Evolutionary conservation across 768 basidiomycete genomes (phyloP).

Genomic region (Boletus bicolor): DNA sequence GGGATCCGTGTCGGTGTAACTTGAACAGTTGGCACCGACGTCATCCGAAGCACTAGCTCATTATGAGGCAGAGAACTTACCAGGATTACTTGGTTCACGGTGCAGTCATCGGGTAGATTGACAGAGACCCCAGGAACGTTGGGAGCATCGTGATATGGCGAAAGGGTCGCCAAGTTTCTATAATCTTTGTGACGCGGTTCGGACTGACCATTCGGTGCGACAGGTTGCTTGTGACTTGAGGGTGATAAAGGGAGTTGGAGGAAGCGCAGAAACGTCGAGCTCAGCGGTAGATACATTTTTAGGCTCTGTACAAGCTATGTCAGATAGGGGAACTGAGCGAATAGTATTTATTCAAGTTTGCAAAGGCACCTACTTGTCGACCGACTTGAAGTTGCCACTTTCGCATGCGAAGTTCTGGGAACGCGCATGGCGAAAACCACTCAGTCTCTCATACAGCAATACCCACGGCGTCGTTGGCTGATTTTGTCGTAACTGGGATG

Average conservation of each 20-base stretch:
- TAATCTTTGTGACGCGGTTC: not conserved
- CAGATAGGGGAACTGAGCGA: too few relatives aligned
- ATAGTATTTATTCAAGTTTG: too few relatives aligned
- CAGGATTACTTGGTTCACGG: conserved; percentile 38
- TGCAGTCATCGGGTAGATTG: conserved; percentile 37
- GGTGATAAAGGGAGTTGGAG: conserved; percentile 9
- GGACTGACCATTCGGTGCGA: not conserved
- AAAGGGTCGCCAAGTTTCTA: conserved; percentile 33
- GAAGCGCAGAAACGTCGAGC: conserved; percentile 1
- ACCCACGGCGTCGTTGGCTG: not conserved
- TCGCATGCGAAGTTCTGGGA: not conserved
- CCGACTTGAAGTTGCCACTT: not conserved
- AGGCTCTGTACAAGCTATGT: not conserved
- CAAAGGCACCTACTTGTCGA: too few relatives aligned
- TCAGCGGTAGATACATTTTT: conserved; percentile 16
- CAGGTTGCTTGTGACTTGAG: not conserved
- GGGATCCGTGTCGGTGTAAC: conserved; percentile 43
- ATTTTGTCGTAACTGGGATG: not conserved
- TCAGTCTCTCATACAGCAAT: not conserved
- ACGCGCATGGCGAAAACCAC: not conserved
- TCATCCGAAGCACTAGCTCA: not conserved
- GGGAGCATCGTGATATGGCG: conserved; percentile 36
- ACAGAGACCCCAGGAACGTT: conserved; percentile 26
- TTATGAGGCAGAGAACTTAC: conserved; percentile 17
- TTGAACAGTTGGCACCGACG: conserved; percentile 8